Base-by-base conservation (phyloP, 768 basidiomycete species). In the Boletus rex-veris region DNA sequence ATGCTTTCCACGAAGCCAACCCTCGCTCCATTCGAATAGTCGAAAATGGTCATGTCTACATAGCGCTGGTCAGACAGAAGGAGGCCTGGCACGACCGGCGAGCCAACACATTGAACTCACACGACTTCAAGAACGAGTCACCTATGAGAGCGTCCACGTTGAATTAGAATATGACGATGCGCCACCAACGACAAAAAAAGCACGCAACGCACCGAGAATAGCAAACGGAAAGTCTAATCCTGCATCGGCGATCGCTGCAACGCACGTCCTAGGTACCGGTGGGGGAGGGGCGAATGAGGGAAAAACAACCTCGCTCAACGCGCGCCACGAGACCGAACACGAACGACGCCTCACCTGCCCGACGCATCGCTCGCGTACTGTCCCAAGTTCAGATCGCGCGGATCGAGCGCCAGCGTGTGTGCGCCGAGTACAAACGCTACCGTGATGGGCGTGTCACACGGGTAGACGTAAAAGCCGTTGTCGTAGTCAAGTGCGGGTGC, bases 111-210 rank as follows among this genome's bases (percentile, higher is more conserved):
- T 19, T 39, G 26, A 7, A 39, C 81, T 64, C 55, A 83, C 86
- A 88, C 10, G 81, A 84, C 71, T 87, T 88, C 43, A 86, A 63
- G 61, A 88, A 86, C 59, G 77, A 79, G 64, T 79, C 84, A 1
- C 82, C 79, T 79, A 12, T 19, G 9, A 16, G 3, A 16, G 28
- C 24, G 4, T 14, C 14, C 36, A 16, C 36, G 3, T 16, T 1
- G 19, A 19, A 19, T 19, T 19, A 19, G 19, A 19, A 19, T 19
- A 19, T 1, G 3, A 21, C 3, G 2, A 21, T 56, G 40, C 56
- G 54, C 16, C 24, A 24, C 24, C 5, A 6, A 24, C 24, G 24
- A 24, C 5, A 38, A 31, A 14, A 33, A 19, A 10, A 5, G 14
- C 2, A 24, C n/a, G 52, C 28, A 8, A 59, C 64, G 4, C 33